Evolutionary conservation across 2,329 filamentous ascomycete genomes (phyloP).

Genomic region (Paradendryphiella salina): DNA sequence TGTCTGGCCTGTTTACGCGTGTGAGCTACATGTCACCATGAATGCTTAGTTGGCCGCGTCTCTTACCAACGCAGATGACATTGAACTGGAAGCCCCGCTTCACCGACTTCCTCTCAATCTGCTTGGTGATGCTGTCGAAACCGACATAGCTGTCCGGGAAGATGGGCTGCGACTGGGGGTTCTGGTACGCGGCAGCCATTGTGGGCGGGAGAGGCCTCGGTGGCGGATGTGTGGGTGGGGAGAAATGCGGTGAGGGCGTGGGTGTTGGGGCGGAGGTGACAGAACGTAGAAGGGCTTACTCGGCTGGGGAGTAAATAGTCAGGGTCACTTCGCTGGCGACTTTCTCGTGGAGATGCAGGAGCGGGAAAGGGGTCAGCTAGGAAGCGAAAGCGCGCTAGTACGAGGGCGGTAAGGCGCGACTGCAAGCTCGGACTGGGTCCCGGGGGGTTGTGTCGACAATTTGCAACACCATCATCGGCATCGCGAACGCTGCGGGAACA

Average conservation of each 20-base stretch:
- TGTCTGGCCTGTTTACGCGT: conserved; percentile 74
- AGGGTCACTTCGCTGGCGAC: conserved; percentile 42
- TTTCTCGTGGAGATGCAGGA: conserved; percentile 45
- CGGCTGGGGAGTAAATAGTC: conserved; percentile 32
- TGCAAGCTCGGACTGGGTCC: conserved; percentile 29
- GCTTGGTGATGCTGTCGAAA: conserved; percentile 99
- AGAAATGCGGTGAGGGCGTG: conserved; percentile 15
- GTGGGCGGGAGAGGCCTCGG: conserved; percentile 37
- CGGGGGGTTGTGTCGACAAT: conserved; percentile 21
- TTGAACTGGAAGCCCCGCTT: conserved; percentile 99
- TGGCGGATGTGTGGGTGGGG: conserved; percentile 13
- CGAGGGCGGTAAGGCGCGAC: conserved; percentile 30
- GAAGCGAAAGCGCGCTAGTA: conserved; percentile 45
- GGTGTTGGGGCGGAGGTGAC: conserved; percentile 18
- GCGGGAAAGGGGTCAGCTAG: conserved; percentile 48
- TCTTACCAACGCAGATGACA: conserved; percentile 97
- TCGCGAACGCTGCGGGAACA: conserved; percentile 10
- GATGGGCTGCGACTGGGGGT: conserved; percentile 60
- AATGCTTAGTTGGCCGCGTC: neutral
- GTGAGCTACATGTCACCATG: conserved; percentile 7
- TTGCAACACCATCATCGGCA: conserved; percentile 34
- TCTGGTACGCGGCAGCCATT: conserved; percentile 70
- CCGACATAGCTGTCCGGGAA: conserved; percentile 98
- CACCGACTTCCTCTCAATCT: conserved; percentile 99
- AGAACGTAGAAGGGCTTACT: conserved; percentile 21